Evolutionary conservation across 1,139 yeast species (phyloP).

Genomic region (Nakaseomyces bracarensis): DNA sequence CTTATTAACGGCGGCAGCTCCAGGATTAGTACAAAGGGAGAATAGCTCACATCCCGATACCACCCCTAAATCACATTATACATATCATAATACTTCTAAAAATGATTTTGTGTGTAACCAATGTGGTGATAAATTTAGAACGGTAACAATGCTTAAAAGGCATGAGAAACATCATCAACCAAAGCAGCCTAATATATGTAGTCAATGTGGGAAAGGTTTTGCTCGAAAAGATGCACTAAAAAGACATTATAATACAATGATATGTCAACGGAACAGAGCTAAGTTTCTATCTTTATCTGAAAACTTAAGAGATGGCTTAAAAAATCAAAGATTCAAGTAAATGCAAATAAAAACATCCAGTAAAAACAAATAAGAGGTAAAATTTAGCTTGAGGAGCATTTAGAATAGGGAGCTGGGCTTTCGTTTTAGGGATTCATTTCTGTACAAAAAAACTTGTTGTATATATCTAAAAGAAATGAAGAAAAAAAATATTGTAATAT

Average conservation of each 20-base stretch:
- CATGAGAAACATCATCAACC: slow-evolving; percentile 28
- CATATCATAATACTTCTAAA: background rate
- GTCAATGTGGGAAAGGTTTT: slow-evolving; percentile 70
- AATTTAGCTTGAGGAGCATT: too few species aligned
- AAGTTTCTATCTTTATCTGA: background rate
- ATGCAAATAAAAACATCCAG: background rate
- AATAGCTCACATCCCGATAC: background rate
- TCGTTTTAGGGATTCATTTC: too few species aligned
- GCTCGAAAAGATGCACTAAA: slow-evolving; percentile 76
- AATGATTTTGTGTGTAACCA: slow-evolving; percentile 17
- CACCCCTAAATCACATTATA: background rate
- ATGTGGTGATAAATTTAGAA: slow-evolving; percentile 25
- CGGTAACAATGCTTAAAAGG: slow-evolving; percentile 27
- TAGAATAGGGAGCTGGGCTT: background rate
- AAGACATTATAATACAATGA: slow-evolving; percentile 61
- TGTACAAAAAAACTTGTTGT: too few species aligned
- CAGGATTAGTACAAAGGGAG: background rate
- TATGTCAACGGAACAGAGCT: slow-evolving; percentile 4
- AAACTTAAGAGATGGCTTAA: background rate
- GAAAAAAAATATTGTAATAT: too few species aligned
- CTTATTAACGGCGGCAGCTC: slow-evolving; percentile 1
- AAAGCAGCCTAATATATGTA: slow-evolving; percentile 45
- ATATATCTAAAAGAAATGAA: too few species aligned
- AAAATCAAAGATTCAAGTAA: background rate
- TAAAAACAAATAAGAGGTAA: too few species aligned